Evolutionary conservation across 2,329 filamentous ascomycete species (phyloP).

Genomic region (Xylaria sp.): DNA sequence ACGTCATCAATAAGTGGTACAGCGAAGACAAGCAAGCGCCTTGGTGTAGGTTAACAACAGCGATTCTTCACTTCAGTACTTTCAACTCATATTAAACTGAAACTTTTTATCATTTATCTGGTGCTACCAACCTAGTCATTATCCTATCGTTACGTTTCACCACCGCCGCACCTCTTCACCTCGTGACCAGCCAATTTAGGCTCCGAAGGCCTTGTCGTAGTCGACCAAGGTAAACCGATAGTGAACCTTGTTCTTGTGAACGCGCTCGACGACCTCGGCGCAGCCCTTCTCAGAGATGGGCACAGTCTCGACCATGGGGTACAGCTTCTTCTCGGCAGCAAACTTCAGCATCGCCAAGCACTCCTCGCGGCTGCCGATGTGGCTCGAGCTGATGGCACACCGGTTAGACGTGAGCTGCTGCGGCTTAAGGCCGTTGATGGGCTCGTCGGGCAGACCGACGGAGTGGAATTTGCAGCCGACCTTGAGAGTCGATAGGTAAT

Average conservation of each 20-base stretch:
- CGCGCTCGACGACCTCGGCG: conserved; percentile 74
- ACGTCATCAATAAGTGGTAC: too few relatives aligned
- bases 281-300: conserved; percentile 74
- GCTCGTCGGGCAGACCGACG: conserved; percentile 66
- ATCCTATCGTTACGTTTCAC: neutral
- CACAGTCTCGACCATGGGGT: conserved; percentile 65
- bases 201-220: conserved; percentile 73
- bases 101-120: neutral
- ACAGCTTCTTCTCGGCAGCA: conserved; percentile 65
- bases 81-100: neutral
- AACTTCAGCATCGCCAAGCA: conserved; percentile 68
- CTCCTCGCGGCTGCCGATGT: conserved; percentile 71
- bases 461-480: conserved; percentile 68
- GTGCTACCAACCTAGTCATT: neutral
- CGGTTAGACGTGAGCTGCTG: conserved; percentile 56
- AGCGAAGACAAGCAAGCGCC: too few relatives aligned
- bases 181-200: conserved; percentile 18
- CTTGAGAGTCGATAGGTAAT: conserved; percentile 63
- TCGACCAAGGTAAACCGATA: conserved; percentile 78
- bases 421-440: conserved; percentile 57
- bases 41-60: too few relatives aligned
- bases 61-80: neutral
- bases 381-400: conserved; percentile 58
- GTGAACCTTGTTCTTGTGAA: conserved; percentile 76
- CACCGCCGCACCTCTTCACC: neutral